A percentile compares a stretch with the other conserved stretches of the same genome.
phyloP scores from a whole-genome alignment of 345 rosid species.

The Corymbia maculata region DNA sequence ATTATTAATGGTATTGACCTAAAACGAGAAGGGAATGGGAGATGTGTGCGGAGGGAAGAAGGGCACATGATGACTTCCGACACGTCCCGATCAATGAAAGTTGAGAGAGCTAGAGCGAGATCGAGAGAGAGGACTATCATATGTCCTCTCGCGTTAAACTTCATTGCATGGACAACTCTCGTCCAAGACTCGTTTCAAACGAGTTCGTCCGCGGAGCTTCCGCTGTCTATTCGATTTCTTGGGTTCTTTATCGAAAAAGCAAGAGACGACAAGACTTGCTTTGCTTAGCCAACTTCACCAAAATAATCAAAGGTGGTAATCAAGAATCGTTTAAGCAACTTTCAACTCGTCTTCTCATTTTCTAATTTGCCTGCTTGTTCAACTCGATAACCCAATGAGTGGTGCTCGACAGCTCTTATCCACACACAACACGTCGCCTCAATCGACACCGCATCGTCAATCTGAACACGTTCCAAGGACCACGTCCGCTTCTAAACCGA shows the following conservation, averaged over 20 bases:
- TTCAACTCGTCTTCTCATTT: background rate
- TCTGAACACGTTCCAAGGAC: background rate
- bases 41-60: background rate
- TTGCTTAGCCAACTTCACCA: background rate
- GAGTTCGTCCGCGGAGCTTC: background rate
- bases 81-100: background rate
- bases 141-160: background rate
- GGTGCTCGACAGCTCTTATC: background rate
- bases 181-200: background rate
- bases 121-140: background rate
- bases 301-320: background rate
- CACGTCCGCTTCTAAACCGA: background rate
- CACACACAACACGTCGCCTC: background rate
- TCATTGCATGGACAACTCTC: background rate
- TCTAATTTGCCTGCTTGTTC: background rate
- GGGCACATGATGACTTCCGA: too few species aligned
- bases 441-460: background rate
- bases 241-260: background rate
- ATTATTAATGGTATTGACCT: background rate
- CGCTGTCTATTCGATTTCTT: background rate
- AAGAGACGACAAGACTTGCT: background rate
- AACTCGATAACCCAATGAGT: background rate
- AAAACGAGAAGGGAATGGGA: background rate
- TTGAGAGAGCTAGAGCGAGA: background rate
- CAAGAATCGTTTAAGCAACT: background rate